Base-by-base conservation (phyloP, 371 early-diverging fungal genomes). In the Rhizopus sp. region DNA sequence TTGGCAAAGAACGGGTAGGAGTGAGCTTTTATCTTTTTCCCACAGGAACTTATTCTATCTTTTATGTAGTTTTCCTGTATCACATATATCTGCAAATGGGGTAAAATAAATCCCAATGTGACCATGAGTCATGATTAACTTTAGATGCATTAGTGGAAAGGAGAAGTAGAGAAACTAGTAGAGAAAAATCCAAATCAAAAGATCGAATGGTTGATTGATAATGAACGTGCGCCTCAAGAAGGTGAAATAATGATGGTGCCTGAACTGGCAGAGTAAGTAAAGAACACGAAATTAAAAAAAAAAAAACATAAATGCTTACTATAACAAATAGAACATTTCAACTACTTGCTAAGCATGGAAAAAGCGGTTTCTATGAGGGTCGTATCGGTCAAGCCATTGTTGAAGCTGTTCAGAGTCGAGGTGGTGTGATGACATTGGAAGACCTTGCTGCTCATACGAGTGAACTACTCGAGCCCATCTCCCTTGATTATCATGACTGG, bases 341-440 rank as follows among this genome's bases (percentile, higher is more conserved):
- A 37, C 38, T 62, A 15, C 61, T 93, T 15, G 91, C 85, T 1
- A 57, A 67, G 30, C 53, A 88, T 1, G 95, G 94, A 5, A 80
- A 84, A 55, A 67, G 66, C 7, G 91, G 85, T 1, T 95, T 95
- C 67, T 95, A 96, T 62, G 62, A 72, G 32, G 95, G 96, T n/a
- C 71, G 76, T 12, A 80, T 94, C 12, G 93, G 90, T 10, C 70
- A 89, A 37, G 72, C 82, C 0, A 90, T 97, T 38, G 81, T 94
- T 1, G 60, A 84, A n/a, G 68, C 82, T 7, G 62, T 92, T 12
- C 63, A 68, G 15, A 59, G 66, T 4, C 70, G 74, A 8, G 94
- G 94, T n/a, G 89, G 95, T n/a, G 46, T 83, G 8, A 67, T 94
- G 81, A 82, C 82, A 5, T 70, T 83, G 41, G 84, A 86, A 12